Evolutionary conservation across 2,329 filamentous ascomycete genomes (phyloP), one percentile per base, ranked within the genome.

Genomic region (Aaosphaeria arxii): DNA sequence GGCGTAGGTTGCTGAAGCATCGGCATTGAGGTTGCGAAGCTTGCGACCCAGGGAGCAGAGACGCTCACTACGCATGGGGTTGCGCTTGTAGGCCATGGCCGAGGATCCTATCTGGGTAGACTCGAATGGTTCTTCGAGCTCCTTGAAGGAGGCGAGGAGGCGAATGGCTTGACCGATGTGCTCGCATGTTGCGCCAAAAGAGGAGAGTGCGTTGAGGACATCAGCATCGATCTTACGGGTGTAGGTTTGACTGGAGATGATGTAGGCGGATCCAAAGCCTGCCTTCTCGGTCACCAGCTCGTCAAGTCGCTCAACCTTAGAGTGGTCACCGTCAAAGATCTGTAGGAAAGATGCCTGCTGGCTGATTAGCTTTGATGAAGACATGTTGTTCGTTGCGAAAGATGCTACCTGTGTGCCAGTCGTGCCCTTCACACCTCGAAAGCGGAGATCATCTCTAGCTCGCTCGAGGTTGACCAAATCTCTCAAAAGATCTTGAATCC

Each of bases 81-180:
- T 78, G 54, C 83, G 78, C 75, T 87, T 87, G 75, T 86, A 87
- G 3, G 84, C 84, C 71, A 82, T 80, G 49, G 70, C 70, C 2
- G 61, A 67, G 4, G 56, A 61, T 38, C 66, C 66, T 31, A 69
- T 68, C 72, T 95, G 89, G 56, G 84, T 81, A 60, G 83, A 84
- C 73, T 91, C 88, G 59, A 90, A 89, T 0, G 88, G 89, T 75
- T 91, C 88, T 65, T 95, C 91, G 49, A 94, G 76, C 70, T 95
- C 89, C 77, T 96, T 95, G 72, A 84, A 80, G 51, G 80, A 77
- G 2, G 86, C 86, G 29, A 91, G 77, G 63, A 89, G 85, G 43
- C 88, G 80, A 55, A 94, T 87, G 61, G 91, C 88, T 30, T 80
- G 79, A 43, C 83, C 81, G 51, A 95, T 91, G 50, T 86, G 83